Evolutionary conservation across 1,139 yeast species (phyloP).

Genomic region (Chernovozyma aurita): DNA sequence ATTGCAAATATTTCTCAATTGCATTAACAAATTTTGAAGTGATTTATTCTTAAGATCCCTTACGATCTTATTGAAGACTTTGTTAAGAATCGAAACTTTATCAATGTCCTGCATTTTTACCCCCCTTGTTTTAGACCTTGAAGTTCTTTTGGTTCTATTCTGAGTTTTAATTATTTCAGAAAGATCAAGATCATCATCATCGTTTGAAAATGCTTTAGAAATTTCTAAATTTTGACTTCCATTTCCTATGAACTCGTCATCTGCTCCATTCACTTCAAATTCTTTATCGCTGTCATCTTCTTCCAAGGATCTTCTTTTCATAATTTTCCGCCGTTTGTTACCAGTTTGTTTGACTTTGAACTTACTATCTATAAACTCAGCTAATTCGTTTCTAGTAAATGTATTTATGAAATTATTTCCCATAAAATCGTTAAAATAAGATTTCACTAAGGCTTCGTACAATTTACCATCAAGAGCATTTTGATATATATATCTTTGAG

Average conservation of each 20-base stretch:
- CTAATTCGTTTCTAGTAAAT: slow-evolving; percentile 29
- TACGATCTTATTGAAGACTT: slow-evolving; percentile 14
- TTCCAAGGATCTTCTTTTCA: slow-evolving; percentile 11
- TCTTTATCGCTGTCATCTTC: slow-evolving; percentile 30
- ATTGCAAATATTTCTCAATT: slow-evolving; percentile 75
- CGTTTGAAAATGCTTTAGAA: too few species aligned
- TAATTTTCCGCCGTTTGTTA: slow-evolving; percentile 4
- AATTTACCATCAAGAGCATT: slow-evolving; percentile 50
- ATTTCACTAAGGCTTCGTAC: slow-evolving; percentile 35
- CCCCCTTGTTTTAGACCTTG: background rate
- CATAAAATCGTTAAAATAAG: slow-evolving; percentile 44
- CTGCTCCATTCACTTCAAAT: slow-evolving; percentile 11
- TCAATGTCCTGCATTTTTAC: background rate
- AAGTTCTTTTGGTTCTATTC: background rate
- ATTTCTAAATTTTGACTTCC: background rate
- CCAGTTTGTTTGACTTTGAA: slow-evolving; percentile 7
- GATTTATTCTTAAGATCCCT: slow-evolving; percentile 21
- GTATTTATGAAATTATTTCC: slow-evolving; percentile 23
- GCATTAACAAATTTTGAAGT: slow-evolving; percentile 72
- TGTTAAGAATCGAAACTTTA: slow-evolving; percentile 12
- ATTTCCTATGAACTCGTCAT: too few species aligned
- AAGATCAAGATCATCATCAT: background rate
- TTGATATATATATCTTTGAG: slow-evolving; percentile 63
- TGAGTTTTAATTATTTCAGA: too few species aligned
- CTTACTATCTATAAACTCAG: slow-evolving; percentile 30